Percentiles rank a stretch among this genome's conserved stretches.
Conservation (phyloP, 2,329 filamentous ascomycete species). For the Fusarium oxysporum region DNA sequence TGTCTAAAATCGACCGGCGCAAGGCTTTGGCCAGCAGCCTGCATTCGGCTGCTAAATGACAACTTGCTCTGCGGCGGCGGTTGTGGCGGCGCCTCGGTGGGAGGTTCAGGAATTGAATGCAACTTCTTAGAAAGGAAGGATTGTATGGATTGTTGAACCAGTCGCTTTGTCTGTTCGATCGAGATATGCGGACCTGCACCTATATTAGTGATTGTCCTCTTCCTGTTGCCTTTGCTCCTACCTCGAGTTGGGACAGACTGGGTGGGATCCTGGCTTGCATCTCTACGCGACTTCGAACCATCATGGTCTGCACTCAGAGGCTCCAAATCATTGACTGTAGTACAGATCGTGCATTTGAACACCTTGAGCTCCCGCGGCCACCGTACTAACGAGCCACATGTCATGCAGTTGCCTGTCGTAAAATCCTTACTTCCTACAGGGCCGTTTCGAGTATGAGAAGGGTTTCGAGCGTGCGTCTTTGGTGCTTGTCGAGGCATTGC, state of each 20-base stretch:
- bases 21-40: slow-evolving; percentile 19
- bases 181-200: slow-evolving; percentile 49
- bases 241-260: slow-evolving; percentile 29
- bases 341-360: slow-evolving; percentile 86
- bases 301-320: slow-evolving; percentile 38
- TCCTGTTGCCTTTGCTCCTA: slow-evolving; percentile 3
- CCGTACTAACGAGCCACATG: slow-evolving; percentile 82
- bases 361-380: slow-evolving; percentile 80
- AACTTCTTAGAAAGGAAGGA: slow-evolving; percentile 48
- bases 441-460: slow-evolving; percentile 49
- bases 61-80: slow-evolving; percentile 23
- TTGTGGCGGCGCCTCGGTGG: slow-evolving; percentile 24
- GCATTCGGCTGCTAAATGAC: slow-evolving; percentile 40
- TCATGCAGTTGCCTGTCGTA: slow-evolving; percentile 82
- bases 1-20: slow-evolving; percentile 6
- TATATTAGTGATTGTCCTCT: slow-evolving; percentile 16
- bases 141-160: slow-evolving; percentile 51
- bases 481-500: slow-evolving; percentile 42
- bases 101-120: slow-evolving; percentile 23
- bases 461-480: slow-evolving; percentile 43
- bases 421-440: slow-evolving; percentile 64
- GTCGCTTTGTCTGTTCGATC: slow-evolving; percentile 49
- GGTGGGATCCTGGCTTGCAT: slow-evolving; percentile 33
- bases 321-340: slow-evolving; percentile 83
- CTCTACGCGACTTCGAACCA: slow-evolving; percentile 39